These are phyloP conservation scores for Paraglomus occultum DNA, from an alignment of 192 early-diverging fungal genomes.

Conservation along the genomic window DNA sequence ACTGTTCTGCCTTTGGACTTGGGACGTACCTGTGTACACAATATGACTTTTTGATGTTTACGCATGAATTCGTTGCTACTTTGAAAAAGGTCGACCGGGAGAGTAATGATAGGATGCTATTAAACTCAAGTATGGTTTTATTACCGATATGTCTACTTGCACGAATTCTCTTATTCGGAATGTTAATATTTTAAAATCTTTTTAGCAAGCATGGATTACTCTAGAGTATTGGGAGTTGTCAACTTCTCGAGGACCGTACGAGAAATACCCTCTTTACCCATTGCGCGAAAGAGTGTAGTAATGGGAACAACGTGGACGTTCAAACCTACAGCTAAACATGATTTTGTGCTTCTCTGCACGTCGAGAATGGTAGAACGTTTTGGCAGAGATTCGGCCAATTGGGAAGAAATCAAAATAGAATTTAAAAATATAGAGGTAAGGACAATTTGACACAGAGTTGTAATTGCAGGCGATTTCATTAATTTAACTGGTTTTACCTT, in stretches of 20 bases:
- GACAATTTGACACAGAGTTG: neutral
- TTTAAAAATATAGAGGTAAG: conserved; percentile 39
- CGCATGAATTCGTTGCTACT: conserved; percentile 89
- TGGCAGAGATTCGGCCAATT: conserved; percentile 74
- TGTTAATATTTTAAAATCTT: neutral
- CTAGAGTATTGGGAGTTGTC: conserved; percentile 23
- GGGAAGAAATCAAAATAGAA: conserved; percentile 69
- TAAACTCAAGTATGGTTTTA: conserved; percentile 39
- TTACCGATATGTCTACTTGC: neutral
- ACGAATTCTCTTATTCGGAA: neutral
- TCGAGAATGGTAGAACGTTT: conserved; percentile 88
- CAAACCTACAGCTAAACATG: conserved; percentile 54
- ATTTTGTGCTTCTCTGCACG: conserved; percentile 67
- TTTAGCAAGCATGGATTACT: conserved; percentile 26
- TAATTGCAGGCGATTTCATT: neutral
- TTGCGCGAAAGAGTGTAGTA: conserved; percentile 79
- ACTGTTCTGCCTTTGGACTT: conserved; percentile 81
- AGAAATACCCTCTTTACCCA: conserved; percentile 70
- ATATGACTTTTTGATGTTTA: conserved; percentile 91
- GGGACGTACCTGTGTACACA: conserved; percentile 86
- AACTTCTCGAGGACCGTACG: conserved; percentile 36
- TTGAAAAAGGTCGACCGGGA: conserved; percentile 66
- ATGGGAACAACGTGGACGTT: conserved; percentile 94
- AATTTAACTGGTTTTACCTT: neutral
- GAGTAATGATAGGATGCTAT: conserved; percentile 50